Evolutionary conservation across 2,329 filamentous ascomycete species (phyloP).

Genomic region (Lachnellula subtilissima): DNA sequence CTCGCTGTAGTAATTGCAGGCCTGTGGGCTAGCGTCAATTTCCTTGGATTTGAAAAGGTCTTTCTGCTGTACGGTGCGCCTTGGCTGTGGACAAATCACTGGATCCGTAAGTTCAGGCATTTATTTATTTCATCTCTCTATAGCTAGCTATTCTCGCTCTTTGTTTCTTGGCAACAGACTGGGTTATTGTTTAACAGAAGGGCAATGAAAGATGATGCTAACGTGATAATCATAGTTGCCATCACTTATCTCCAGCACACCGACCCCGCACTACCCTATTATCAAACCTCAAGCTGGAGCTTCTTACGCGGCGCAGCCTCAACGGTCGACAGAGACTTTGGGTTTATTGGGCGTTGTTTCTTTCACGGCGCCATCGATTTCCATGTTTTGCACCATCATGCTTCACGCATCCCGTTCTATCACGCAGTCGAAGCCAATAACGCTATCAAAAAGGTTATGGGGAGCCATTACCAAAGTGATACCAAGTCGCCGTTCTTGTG

Average conservation of each 20-base stretch:
- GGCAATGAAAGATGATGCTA: conserved; percentile 14
- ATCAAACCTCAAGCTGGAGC: conserved; percentile 52
- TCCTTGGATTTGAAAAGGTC: conserved; percentile 51
- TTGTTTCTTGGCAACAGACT: no score
- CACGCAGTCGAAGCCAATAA: conserved; percentile 50
- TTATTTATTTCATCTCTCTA: not conserved
- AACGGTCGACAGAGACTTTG: conserved; percentile 59
- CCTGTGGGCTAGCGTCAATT: conserved; percentile 33
- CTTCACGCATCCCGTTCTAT: conserved; percentile 57
- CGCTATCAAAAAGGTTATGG: conserved; percentile 50
- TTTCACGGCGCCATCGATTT: conserved; percentile 61
- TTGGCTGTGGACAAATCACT: conserved; percentile 66
- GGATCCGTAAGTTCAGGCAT: conserved; percentile 47
- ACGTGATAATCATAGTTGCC: conserved; percentile 45
- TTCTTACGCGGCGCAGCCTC: conserved; percentile 56
- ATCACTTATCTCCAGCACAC: conserved; percentile 74
- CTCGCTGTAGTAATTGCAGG: conserved; percentile 44
- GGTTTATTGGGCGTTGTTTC: conserved; percentile 55
- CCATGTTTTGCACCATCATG: conserved; percentile 58
- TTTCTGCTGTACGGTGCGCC: conserved; percentile 59
- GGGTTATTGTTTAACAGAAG: no score
- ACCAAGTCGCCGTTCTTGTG: conserved; percentile 24
- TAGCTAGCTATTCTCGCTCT: not conserved
- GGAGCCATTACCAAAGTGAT: conserved; percentile 46
- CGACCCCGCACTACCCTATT: conserved; percentile 53